Base-by-base conservation (phyloP, 1,284 basidiomycete species). In the Rhodofomes roseus region DNA sequence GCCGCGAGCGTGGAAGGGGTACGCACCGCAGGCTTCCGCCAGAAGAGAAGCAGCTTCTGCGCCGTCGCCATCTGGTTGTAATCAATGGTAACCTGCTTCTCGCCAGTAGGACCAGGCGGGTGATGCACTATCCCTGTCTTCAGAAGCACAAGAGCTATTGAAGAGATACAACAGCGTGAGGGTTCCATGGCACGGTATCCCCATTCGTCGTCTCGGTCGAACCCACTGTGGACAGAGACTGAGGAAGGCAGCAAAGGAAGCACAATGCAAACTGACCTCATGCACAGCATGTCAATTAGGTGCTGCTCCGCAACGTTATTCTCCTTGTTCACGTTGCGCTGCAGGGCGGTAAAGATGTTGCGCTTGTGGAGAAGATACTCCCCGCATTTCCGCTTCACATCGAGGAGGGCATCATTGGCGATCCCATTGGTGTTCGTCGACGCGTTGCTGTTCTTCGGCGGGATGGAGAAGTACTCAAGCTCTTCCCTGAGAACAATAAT, bases 201-300 rank as follows among this genome's bases (percentile, higher is more conserved):
- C 96, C 96, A 99, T 70, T 89, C 86, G 75, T 99, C 97, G 29
- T 96, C 90, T 34, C 96, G 89, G 73, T 96, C 87, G 73, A 99
- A 99, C 22, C 96, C 96, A 74, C 95, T 97, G 34, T 9, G 57
- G 9, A 50, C 20, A 2, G 31, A 54, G 12, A 44, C 23, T 31
- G 4, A 54, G 34, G 11, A 20, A 9, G 36, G 12, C 36, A 18
- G 25, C 37, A 56, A 54, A 50, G 37, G 54, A 53, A 55, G 39
- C 20, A 41, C 48, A 14, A 22, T 40, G 41, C 66, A 62, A 52
- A 70, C 81, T 61, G 71, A 95, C 95, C 93, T 96, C 95, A 98
- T 98, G 79, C 97, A 99, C 58, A 99, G 83, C 96, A 99, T 99
- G 77, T 99, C 97, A 76, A 99, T 99, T 65, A 99, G 80, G 77